A percentile compares a stretch with the other conserved stretches of the same genome.
phyloP scores from a whole-genome alignment of 768 basidiomycete species.

The Trametes sanguinea region DNA sequence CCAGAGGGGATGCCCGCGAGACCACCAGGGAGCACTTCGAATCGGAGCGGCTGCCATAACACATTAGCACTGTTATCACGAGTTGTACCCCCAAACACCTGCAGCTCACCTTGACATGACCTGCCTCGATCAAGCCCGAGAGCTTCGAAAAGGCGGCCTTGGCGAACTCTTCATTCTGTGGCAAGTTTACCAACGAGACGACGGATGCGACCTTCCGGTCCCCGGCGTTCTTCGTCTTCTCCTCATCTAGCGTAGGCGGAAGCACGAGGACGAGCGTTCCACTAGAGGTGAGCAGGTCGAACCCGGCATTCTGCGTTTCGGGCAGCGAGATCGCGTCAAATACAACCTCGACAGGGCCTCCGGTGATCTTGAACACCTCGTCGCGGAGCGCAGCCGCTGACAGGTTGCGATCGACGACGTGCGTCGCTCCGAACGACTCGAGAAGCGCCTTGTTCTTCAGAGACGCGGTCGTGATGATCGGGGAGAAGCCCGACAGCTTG shows the following conservation, averaged over 20 bases:
- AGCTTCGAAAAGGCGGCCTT: too few relatives aligned
- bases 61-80: too few relatives aligned
- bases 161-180: too few relatives aligned
- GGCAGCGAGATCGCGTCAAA: slow-evolving; percentile 38
- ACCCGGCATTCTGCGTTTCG: slow-evolving; percentile 42
- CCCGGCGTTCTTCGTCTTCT: too few relatives aligned
- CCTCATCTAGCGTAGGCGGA: too few relatives aligned
- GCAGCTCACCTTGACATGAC: too few relatives aligned
- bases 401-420: slow-evolving; percentile 29
- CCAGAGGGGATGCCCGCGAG: slow-evolving; percentile 25
- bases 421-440: slow-evolving; percentile 34
- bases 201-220: too few relatives aligned
- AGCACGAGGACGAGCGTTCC: slow-evolving; percentile 30
- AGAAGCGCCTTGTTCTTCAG: slow-evolving; percentile 26
- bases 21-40: slow-evolving; percentile 26
- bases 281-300: slow-evolving; percentile 39
- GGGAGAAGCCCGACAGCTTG: slow-evolving; percentile 32
- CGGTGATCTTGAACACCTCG: too few relatives aligned
- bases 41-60: too few relatives aligned
- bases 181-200: too few relatives aligned
- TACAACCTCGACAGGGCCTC: slow-evolving; percentile 22
- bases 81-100: too few relatives aligned
- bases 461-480: slow-evolving; percentile 36
- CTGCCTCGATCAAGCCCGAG: too few relatives aligned
- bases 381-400: slow-evolving; percentile 16